Evolutionary conservation across 768 basidiomycete genomes (phyloP), one percentile per base, ranked within the genome.

Genomic region (Tylopilus plumbeoviolaceoides): DNA sequence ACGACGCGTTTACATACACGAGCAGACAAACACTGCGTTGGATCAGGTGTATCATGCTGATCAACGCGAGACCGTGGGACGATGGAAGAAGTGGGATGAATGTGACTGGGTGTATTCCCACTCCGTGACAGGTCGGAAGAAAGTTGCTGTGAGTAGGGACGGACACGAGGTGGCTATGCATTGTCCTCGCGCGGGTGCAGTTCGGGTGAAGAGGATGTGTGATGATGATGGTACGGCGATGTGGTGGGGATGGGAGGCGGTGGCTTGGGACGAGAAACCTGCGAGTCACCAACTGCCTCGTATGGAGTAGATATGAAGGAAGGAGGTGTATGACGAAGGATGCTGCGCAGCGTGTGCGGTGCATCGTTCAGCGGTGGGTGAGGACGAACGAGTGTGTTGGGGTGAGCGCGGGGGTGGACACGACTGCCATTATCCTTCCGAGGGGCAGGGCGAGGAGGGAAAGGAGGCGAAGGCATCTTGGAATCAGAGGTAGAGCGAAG

Each of bases 1-100:
- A 50, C 44, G 50, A 62, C 55, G 59, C 62, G 55, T 63, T 58
- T 63, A 75, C 91, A 71, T 75, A 98, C 95, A 63, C 92, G 78
- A 55, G 95, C 92, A 31, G 87, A 82, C 53, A 99, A 73, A n/a
- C n/a, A n/a, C n/a, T n/a, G n/a, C n/a, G n/a, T n/a, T n/a, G n/a
- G n/a, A n/a, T n/a, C n/a, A n/a, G n/a, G n/a, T n/a, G 27, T 12
- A 35, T 48, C 53, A 4, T 54, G 58, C 25, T 45, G 52, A 47
- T 60, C 63, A 10, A 25, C 43, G 44, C 51, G 56, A 35, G 55
- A 39, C 41, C 54, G 65, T 0, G 51, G 17, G 17, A 54, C 7
- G 45, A 55, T 44, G 50, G 57, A 38, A 6, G 62, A 64, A 30
- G 54, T 33, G 6, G 61, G 5, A n/a, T 49, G 51, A 14, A 44